Conservation (phyloP, 2,329 filamentous ascomycete genomes). For the Pseudocercospora crystallina region DNA sequence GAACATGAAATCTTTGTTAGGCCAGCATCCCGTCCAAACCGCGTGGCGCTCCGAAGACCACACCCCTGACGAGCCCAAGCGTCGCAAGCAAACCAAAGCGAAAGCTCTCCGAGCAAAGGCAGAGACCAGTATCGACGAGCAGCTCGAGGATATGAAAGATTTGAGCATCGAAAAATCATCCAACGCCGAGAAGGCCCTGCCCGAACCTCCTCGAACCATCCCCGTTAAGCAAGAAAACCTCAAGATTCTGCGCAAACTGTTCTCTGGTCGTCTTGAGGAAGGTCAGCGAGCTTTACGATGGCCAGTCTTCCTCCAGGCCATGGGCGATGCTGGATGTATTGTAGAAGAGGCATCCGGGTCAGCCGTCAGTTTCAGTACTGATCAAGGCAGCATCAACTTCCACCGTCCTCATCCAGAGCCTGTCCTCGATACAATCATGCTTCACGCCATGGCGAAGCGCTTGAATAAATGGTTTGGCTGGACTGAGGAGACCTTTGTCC, state of each 20-base stretch:
- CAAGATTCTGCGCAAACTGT: constrained; percentile 4
- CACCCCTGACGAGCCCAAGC: background rate
- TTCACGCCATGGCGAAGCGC: constrained; percentile 9
- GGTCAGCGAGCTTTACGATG: constrained; percentile 4
- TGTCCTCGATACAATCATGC: constrained; percentile 12
- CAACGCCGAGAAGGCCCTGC: background rate
- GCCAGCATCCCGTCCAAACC: background rate
- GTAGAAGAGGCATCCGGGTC: constrained; percentile 7
- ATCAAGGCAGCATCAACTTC: constrained; percentile 9
- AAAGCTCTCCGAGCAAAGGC: background rate
- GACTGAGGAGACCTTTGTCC: constrained; percentile 2
- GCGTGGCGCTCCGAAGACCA: background rate
- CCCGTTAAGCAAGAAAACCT: background rate
- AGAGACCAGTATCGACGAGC: background rate
- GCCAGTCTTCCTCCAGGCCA: constrained; percentile 12
- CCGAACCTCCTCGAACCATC: background rate
- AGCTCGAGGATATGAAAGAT: background rate
- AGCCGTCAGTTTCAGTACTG: constrained; percentile 7
- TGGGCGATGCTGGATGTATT: constrained; percentile 7
- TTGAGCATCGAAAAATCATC: background rate
- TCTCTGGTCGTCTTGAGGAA: background rate
- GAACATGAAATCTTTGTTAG: background rate
- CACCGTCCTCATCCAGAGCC: constrained; percentile 18
- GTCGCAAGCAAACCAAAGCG: background rate
- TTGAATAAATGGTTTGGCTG: constrained; percentile 19